phyloP scores from a whole-genome alignment of 2,329 filamentous ascomycete species.

The Ophiocordyceps camponoti-rufipedis region DNA sequence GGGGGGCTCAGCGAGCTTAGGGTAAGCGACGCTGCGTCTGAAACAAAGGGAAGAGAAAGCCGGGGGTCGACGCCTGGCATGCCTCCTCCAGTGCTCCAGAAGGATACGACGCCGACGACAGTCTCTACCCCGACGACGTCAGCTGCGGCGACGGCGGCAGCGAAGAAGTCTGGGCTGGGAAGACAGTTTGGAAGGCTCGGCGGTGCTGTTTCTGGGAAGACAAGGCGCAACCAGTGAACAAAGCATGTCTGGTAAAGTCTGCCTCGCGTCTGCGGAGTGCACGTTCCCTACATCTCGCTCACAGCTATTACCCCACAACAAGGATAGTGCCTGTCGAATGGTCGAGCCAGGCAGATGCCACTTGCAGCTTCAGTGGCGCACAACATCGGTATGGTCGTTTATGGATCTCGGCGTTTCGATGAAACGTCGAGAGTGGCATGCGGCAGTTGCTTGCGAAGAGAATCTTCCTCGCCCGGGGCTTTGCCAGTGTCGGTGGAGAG shows the following conservation, averaged over 20 bases:
- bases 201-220: constrained; percentile 50
- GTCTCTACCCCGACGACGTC: constrained; percentile 10
- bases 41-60: constrained; percentile 22
- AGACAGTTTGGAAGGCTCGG: constrained; percentile 53
- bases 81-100: constrained; percentile 26
- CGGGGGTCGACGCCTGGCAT: constrained; percentile 9
- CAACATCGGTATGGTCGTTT: too few relatives aligned
- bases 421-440: not conserved
- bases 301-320: too few relatives aligned
- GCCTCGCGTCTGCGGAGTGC: not conserved
- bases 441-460: constrained; percentile 44
- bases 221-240: constrained; percentile 24
- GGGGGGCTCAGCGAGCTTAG: constrained; percentile 25
- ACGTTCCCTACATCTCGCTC: too few relatives aligned
- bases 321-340: too few relatives aligned
- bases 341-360: too few relatives aligned
- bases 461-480: constrained; percentile 53
- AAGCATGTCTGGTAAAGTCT: not conserved
- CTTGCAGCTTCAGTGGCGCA: too few relatives aligned
- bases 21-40: constrained; percentile 20
- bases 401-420: too few relatives aligned
- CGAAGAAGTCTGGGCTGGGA: constrained; percentile 45
- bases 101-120: constrained; percentile 22
- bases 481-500: constrained; percentile 52
- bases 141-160: constrained; percentile 2